Evolutionary conservation across 2,329 filamentous ascomycete genomes (phyloP).

Genomic region (Boeremia exigua): DNA sequence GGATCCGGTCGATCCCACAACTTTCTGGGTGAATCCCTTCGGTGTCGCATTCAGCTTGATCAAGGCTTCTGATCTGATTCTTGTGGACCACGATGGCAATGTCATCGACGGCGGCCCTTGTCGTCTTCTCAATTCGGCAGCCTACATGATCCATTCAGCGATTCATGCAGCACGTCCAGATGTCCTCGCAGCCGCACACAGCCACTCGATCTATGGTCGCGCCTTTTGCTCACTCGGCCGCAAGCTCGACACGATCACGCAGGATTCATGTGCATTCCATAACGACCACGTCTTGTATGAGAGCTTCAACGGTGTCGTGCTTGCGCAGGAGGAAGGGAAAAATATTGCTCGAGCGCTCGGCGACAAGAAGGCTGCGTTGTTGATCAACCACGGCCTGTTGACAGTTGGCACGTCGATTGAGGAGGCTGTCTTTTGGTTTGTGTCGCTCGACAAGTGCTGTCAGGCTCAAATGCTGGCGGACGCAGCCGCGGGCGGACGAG

Average conservation of each 20-base stretch:
- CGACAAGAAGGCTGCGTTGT: constrained; percentile 57
- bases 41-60: constrained; percentile 68
- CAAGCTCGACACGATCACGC: constrained; percentile 64
- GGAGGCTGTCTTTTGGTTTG: constrained; percentile 61
- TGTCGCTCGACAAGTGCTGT: constrained; percentile 61
- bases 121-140: constrained; percentile 51
- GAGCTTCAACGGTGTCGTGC: constrained; percentile 61
- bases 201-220: constrained; percentile 64
- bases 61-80: constrained; percentile 70
- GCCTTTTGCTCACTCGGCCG: constrained; percentile 68
- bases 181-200: constrained; percentile 64
- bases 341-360: constrained; percentile 59
- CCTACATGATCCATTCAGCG: constrained; percentile 66
- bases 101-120: constrained; percentile 66
- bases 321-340: constrained; percentile 60
- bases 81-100: constrained; percentile 65
- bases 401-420: constrained; percentile 59
- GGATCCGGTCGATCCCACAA: constrained; percentile 64
- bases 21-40: constrained; percentile 73
- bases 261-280: constrained; percentile 63
- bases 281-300: constrained; percentile 61
- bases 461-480: constrained; percentile 61
- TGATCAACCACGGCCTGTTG: constrained; percentile 62
- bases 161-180: constrained; percentile 66
- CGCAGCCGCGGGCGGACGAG: constrained; percentile 65